Evolutionary conservation across 164 flowering plant species (phyloP), one percentile per base, ranked within the genome.

Genomic region (Aristolochia contorta): DNA sequence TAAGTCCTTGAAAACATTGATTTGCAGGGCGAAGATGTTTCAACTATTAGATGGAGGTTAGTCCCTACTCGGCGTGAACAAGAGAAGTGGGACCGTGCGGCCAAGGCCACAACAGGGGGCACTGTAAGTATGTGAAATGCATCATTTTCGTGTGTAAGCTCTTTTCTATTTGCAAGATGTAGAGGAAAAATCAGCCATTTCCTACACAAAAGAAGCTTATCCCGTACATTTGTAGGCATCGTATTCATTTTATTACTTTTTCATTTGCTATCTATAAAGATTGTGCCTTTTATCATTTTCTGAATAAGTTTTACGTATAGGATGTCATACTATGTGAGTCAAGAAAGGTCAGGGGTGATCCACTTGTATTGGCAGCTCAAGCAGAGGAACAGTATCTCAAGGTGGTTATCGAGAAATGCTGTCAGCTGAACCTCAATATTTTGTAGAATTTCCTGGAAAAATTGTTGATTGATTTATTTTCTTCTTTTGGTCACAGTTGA

Each of bases 61-160:
- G 99, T 76, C 33, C 96, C 99, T 24, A 93, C 97, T 54, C 76
- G 86, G 12, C 83, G 85, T 53, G 99, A 93, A 73, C 94, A 81
- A 67, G 85, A 84, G 16, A 93, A 90, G 91, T 54, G 98, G 98
- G 71, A 89, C 77, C 77, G 96, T 85, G 72, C 53, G 4, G 19
- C 53, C 19, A 49, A 49, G 53, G 53, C 53, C 12, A 20, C 53
- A 18, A 49, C 53, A 77, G 85, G 64, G 12, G 88, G 77, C 69
- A 93, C 91, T 70, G 83, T 61, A 51, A 61, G 64, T 61, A 20
- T 30, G 47, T 10, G 5, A n/a, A n/a, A 50, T 19, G 12, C 22
- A n/a, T 12, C 54, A 50, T 50, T 50, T 6, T 50, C 7, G 22
- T 1, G 43, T 10, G 1, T 16, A 13, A 2, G 3, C 14, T 53